Conservation (phyloP, 768 basidiomycete species). For the Rickenella mellea region DNA sequence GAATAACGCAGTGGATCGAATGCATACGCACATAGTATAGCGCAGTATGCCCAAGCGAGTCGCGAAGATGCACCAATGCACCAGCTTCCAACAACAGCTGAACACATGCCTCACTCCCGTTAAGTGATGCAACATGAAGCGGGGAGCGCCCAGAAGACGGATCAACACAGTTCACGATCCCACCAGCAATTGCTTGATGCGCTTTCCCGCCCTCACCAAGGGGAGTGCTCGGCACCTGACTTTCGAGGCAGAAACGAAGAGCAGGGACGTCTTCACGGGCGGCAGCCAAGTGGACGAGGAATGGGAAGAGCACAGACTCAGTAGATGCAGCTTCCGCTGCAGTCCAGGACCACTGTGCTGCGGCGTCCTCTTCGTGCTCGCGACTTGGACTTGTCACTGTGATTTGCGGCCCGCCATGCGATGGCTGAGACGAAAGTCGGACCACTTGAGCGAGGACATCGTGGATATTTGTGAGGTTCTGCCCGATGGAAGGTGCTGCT, state of each 20-base stretch:
- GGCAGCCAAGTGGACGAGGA: constrained; percentile 71
- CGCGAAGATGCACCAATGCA: constrained; percentile 75
- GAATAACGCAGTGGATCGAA: constrained; percentile 13
- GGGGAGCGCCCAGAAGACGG: constrained; percentile 64
- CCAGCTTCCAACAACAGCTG: constrained; percentile 55
- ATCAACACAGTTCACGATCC: constrained; percentile 67
- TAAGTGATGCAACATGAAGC: constrained; percentile 69
- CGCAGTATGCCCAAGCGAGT: constrained; percentile 72
- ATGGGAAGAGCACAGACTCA: constrained; percentile 64
- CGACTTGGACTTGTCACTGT: constrained; percentile 20
- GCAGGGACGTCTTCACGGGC: constrained; percentile 59
- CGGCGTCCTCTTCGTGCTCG: constrained; percentile 30
- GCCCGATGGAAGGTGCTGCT: constrained; percentile 27
- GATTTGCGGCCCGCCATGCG: background rate
- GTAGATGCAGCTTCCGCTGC: constrained; percentile 64
- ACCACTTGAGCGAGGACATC: constrained; percentile 60
- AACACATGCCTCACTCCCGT: constrained; percentile 39
- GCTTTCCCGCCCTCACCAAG: constrained; percentile 5
- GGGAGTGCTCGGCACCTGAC: constrained; percentile 7
- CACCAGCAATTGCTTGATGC: constrained; percentile 53
- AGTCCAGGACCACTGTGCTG: constrained; percentile 72
- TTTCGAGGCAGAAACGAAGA: constrained; percentile 49
- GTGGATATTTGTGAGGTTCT: constrained; percentile 52
- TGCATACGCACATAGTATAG: constrained; percentile 56
- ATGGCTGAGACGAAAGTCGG: constrained; percentile 33